phyloP scores from a whole-genome alignment of 164 flowering plant genomes.

The Kingdonia uniflora region DNA sequence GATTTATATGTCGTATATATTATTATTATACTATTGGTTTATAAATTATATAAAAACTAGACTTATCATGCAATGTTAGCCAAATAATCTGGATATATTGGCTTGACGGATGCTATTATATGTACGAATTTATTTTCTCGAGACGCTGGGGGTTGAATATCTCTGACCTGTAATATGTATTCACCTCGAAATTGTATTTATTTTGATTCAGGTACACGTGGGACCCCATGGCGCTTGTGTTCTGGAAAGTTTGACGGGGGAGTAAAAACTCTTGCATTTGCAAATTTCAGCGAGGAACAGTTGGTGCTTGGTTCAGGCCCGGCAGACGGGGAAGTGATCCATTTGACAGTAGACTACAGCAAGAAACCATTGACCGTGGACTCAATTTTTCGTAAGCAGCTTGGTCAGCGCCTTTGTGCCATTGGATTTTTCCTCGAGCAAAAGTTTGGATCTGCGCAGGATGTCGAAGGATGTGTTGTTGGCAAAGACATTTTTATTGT shows the following conservation, averaged over 20 bases:
- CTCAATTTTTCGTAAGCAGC: conserved; percentile 45
- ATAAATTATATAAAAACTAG: too few relatives aligned
- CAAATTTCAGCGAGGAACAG: conserved; percentile 87
- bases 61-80: too few relatives aligned
- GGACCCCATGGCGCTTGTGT: conserved; percentile 89
- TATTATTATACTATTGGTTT: too few relatives aligned
- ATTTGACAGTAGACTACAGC: conserved; percentile 73
- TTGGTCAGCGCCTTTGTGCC: conserved; percentile 65
- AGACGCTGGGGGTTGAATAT: too few relatives aligned
- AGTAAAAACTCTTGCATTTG: conserved; percentile 65
- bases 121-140: too few relatives aligned
- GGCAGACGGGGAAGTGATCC: conserved; percentile 62
- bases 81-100: too few relatives aligned
- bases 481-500: conserved; percentile 70
- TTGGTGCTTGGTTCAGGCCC: conserved; percentile 48
- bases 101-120: too few relatives aligned
- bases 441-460: conserved; percentile 83
- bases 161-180: too few relatives aligned
- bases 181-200: conserved; percentile 7
- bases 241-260: conserved; percentile 69
- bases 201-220: conserved; percentile 86
- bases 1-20: too few relatives aligned
- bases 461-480: conserved; percentile 83
- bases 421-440: conserved; percentile 75
- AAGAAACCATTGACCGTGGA: conserved; percentile 69